Percentiles rank a stretch among this genome's conserved stretches.
phyloP scores from a whole-genome alignment of 2,329 filamentous ascomycete genomes.

The Arthrobotrys megalospora region DNA sequence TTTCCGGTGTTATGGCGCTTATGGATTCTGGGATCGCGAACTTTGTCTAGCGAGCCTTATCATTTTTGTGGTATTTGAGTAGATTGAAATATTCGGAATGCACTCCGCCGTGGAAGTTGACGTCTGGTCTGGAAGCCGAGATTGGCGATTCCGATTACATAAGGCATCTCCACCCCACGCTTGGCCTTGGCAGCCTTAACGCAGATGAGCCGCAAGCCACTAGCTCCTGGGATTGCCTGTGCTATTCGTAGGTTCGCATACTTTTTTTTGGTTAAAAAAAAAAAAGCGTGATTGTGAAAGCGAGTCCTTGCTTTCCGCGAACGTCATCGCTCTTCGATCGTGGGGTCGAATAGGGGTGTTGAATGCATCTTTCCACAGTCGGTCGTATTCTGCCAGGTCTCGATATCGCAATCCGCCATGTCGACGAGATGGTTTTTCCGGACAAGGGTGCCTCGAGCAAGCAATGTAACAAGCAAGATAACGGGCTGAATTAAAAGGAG shows the following conservation, averaged over 20 bases:
- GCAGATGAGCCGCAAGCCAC: background rate
- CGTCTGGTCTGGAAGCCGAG: background rate
- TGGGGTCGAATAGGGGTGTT: background rate
- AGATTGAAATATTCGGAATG: constrained; percentile 12
- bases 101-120: background rate
- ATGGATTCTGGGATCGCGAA: constrained; percentile 1
- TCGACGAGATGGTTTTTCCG: constrained; percentile 9
- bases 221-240: background rate
- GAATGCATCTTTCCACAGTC: background rate
- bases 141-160: constrained; percentile 9
- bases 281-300: background rate
- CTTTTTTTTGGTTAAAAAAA: background rate
- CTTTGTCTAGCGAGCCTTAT: background rate
- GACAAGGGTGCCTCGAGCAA: background rate
- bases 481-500: background rate
- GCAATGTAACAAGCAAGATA: background rate
- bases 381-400: background rate
- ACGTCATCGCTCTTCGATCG: constrained; percentile 4
- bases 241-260: background rate
- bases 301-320: background rate
- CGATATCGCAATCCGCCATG: constrained; percentile 3
- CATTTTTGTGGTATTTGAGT: background rate
- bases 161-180: background rate
- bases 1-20: constrained; percentile 13
- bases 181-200: constrained; percentile 22